phyloP scores from a whole-genome alignment of 2,329 filamentous ascomycete species.

The Emergomyces pasteurianus region DNA sequence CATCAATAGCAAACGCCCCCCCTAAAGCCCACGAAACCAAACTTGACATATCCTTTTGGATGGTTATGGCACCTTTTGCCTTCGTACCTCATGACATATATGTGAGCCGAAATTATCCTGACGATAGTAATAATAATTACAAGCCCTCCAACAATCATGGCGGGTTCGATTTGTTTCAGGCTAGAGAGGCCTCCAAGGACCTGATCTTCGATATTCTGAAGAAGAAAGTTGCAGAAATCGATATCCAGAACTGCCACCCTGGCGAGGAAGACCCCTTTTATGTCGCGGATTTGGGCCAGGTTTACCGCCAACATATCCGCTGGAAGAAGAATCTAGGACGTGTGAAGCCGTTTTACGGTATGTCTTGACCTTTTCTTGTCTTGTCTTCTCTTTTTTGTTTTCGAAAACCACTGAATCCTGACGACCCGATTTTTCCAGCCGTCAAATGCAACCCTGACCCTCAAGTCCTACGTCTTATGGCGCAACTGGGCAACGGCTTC shows the following conservation, averaged over 20 bases:
- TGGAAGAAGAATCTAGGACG: slow-evolving; percentile 92
- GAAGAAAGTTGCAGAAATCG: slow-evolving; percentile 68
- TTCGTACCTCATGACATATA: slow-evolving; percentile 41
- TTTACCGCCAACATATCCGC: slow-evolving; percentile 95
- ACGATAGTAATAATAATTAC: slow-evolving; percentile 19
- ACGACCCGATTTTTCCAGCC: slow-evolving; percentile 42
- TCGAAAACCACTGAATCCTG: not conserved
- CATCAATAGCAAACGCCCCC: slow-evolving; percentile 8
- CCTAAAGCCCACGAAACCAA: slow-evolving; percentile 7
- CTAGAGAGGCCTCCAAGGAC: slow-evolving; percentile 51
- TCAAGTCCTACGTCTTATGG: slow-evolving; percentile 75
- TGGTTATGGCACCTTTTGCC: slow-evolving; percentile 63
- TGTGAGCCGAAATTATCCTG: slow-evolving; percentile 20
- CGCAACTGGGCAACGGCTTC: slow-evolving; percentile 83
- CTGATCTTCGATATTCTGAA: slow-evolving; percentile 80
- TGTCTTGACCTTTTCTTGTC: slow-evolving; percentile 21
- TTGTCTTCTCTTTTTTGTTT: not conserved
- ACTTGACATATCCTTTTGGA: slow-evolving; percentile 24
- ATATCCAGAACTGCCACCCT: slow-evolving; percentile 76
- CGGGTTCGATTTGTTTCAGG: slow-evolving; percentile 31
- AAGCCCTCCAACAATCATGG: slow-evolving; percentile 32
- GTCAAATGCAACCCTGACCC: slow-evolving; percentile 98
- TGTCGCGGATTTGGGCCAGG: slow-evolving; percentile 92
- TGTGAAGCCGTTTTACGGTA: slow-evolving; percentile 93
- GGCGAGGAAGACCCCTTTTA: slow-evolving; percentile 98